phyloP scores from a whole-genome alignment of 352 stramenopile species.

The Globisporangium cederbergense region DNA sequence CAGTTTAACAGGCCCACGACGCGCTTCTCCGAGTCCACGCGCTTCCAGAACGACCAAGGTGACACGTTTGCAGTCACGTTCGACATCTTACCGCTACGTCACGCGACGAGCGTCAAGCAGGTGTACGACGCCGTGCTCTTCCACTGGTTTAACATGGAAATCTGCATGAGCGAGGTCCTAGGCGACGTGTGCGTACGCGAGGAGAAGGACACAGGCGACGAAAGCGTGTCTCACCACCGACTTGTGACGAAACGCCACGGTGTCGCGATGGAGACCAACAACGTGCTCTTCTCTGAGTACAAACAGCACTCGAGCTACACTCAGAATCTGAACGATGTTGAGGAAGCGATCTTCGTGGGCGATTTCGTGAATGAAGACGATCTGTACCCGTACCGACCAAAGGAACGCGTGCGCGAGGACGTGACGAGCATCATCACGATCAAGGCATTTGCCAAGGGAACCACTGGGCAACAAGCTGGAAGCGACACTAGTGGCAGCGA shows the following conservation, averaged over 20 bases:
- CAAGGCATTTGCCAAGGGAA: not conserved
- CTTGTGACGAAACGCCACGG: slow-evolving; percentile 2
- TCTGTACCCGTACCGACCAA: slow-evolving; percentile 16
- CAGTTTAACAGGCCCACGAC: slow-evolving; percentile 19
- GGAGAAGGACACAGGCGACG: slow-evolving; percentile 6
- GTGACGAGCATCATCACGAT: slow-evolving; percentile 5
- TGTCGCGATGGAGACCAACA: slow-evolving; percentile 10
- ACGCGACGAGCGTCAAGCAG: slow-evolving; percentile 15
- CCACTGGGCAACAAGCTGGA: not conserved
- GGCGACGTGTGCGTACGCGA: slow-evolving; percentile 17
- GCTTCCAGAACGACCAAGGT: slow-evolving; percentile 34
- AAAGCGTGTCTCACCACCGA: slow-evolving; percentile 7
- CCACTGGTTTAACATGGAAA: slow-evolving; percentile 14
- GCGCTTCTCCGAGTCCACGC: slow-evolving; percentile 22
- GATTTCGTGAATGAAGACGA: slow-evolving; percentile 19
- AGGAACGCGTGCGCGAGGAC: slow-evolving; percentile 12
- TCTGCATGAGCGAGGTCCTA: slow-evolving; percentile 7
- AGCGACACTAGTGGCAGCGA: too few relatives aligned
- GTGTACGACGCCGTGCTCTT: slow-evolving; percentile 17
- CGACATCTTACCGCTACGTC: slow-evolving; percentile 19
- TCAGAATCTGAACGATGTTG: not conserved
- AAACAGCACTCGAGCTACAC: not conserved
- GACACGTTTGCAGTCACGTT: slow-evolving; percentile 44
- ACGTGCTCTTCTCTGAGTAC: slow-evolving; percentile 16
- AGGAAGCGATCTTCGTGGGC: slow-evolving; percentile 6